Evolutionary conservation across 129 eudicot species (phyloP).

Genomic region (Arctium minus): DNA sequence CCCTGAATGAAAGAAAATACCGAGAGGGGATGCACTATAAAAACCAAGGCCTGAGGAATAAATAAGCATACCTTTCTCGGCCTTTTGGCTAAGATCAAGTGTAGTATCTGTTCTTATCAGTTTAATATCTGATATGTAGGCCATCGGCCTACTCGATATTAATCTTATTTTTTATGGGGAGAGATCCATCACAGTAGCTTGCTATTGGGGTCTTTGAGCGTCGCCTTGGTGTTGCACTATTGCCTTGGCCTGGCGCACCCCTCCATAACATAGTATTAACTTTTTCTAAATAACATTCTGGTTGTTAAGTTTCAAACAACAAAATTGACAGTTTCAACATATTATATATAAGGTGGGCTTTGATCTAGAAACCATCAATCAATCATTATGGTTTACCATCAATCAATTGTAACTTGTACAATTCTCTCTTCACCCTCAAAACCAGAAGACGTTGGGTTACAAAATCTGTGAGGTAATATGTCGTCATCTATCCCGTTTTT

Average conservation of each 20-base stretch:
- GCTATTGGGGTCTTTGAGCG: background rate
- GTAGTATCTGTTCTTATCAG: slow-evolving; percentile 64
- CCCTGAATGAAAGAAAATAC: background rate
- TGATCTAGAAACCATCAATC: no score
- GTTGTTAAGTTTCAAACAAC: no score
- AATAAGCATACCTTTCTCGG: slow-evolving; percentile 49
- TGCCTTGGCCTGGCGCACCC: background rate
- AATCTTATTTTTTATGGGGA: slow-evolving; percentile 9
- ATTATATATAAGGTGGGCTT: no score
- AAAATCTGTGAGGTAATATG: no score
- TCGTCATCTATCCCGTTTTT: no score
- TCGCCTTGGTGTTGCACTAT: background rate
- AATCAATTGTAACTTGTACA: no score
- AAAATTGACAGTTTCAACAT: no score
- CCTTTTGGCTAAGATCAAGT: slow-evolving; percentile 72
- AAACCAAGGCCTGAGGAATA: no score
- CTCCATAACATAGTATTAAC: background rate
- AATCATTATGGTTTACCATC: no score
- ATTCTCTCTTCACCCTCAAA: no score
- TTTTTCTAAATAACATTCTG: no score
- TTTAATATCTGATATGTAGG: background rate
- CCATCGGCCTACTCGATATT: background rate
- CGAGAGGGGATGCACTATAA: background rate
- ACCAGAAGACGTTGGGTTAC: no score
- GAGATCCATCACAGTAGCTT: background rate